phyloP scores from a whole-genome alignment of 805 yeast genomes.

The Candida vaughaniae region DNA sequence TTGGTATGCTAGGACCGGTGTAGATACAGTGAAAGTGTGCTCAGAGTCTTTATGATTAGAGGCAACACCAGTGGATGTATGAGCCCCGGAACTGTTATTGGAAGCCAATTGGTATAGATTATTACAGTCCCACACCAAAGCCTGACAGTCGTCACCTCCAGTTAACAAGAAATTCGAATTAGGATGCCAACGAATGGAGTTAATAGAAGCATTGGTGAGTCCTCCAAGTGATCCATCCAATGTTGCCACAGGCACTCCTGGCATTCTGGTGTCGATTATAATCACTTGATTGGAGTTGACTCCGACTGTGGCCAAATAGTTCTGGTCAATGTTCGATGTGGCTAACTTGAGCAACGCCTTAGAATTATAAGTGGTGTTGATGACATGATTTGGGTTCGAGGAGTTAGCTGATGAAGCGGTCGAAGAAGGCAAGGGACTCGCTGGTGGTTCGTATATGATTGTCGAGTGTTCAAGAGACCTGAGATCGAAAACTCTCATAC shows the following conservation, averaged over 20 bases:
- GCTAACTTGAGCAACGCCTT: constrained; percentile 73
- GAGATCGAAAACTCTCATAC: constrained; percentile 87
- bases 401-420: constrained; percentile 5
- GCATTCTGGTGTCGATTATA: constrained; percentile 81
- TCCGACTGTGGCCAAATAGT: constrained; percentile 81
- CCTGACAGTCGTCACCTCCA: constrained; percentile 75
- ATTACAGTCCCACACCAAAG: constrained; percentile 64
- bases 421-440: constrained; percentile 13
- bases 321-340: constrained; percentile 76
- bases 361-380: constrained; percentile 20
- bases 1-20: constrained; percentile 50
- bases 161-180: constrained; percentile 56
- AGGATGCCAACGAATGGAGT: constrained; percentile 86
- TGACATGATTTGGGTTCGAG: not conserved
- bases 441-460: constrained; percentile 83
- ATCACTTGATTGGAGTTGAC: constrained; percentile 63
- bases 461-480: constrained; percentile 90
- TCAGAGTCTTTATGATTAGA: constrained; percentile 8
- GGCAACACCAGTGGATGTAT: constrained; percentile 14
- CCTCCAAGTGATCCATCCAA: constrained; percentile 56
- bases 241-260: constrained; percentile 75
- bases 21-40: not conserved
- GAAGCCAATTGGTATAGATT: constrained; percentile 17
- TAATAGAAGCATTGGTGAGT: constrained; percentile 60
- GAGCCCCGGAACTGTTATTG: constrained; percentile 6